Conservation (phyloP, 257 asterid genomes). For the Fraxinus excelsior region DNA sequence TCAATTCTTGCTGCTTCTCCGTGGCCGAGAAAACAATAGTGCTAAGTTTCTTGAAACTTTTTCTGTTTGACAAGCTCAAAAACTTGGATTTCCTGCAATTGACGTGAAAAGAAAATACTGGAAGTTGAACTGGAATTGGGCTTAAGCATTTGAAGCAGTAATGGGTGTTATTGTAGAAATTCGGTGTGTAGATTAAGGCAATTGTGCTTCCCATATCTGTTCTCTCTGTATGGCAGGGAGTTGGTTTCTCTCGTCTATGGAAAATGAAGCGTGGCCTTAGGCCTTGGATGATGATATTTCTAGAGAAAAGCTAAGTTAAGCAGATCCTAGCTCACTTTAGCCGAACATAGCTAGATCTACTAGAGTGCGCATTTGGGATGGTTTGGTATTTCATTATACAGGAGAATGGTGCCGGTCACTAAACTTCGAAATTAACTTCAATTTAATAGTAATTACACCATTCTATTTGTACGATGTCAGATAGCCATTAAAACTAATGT, state of each 20-base stretch:
- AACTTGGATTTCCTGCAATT: slow-evolving; percentile 43
- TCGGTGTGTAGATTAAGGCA: slow-evolving; percentile 49
- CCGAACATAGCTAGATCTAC: too few relatives aligned
- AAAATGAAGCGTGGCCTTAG: background rate
- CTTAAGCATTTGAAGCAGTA: slow-evolving; percentile 52
- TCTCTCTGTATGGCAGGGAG: background rate
- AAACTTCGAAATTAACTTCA: too few relatives aligned
- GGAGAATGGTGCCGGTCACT: too few relatives aligned
- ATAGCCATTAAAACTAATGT: too few relatives aligned
- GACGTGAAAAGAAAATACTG: slow-evolving; percentile 34
- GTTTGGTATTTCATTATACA: too few relatives aligned
- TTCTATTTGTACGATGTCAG: too few relatives aligned
- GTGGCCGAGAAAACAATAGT: slow-evolving; percentile 54
- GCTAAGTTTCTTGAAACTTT: slow-evolving; percentile 36
- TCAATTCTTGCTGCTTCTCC: slow-evolving; percentile 43
- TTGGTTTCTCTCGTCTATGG: background rate
- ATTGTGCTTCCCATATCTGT: slow-evolving; percentile 65
- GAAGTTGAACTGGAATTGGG: slow-evolving; percentile 37
- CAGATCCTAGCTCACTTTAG: too few relatives aligned
- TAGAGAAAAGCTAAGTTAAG: too few relatives aligned
- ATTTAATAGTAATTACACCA: too few relatives aligned
- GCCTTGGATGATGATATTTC: background rate
- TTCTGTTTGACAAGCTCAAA: slow-evolving; percentile 40
- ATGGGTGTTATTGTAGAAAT: slow-evolving; percentile 35
- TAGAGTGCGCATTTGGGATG: too few relatives aligned